Conservation (phyloP, 257 asterid genomes). For the Solanum ossicruentum region DNA sequence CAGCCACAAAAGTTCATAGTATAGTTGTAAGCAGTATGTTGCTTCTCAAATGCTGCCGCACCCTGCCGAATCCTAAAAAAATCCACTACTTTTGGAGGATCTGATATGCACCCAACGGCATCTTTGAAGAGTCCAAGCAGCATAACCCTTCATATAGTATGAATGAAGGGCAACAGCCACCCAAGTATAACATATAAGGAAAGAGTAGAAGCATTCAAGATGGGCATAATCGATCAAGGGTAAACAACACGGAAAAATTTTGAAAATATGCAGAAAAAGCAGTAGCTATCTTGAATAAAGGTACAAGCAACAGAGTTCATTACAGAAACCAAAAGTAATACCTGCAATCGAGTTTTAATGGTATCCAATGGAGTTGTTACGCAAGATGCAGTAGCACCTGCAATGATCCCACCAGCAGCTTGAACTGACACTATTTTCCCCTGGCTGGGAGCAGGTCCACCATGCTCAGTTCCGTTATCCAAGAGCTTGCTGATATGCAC, state of each 20-base stretch:
- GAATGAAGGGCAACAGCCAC: not conserved
- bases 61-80: not conserved
- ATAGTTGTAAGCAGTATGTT: not conserved
- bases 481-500: constrained; percentile 27
- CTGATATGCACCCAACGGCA: not conserved
- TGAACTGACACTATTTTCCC: constrained; percentile 63
- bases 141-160: not conserved
- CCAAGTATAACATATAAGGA: not conserved
- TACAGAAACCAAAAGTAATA: not conserved
- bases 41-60: not conserved
- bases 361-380: constrained; percentile 92
- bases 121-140: not conserved
- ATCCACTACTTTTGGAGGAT: not conserved
- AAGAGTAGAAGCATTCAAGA: not conserved
- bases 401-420: constrained; percentile 90
- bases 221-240: not conserved
- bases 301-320: not conserved
- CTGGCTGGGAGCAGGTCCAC: constrained; percentile 38
- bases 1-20: not conserved
- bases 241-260: not conserved
- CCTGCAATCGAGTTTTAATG: constrained; percentile 93
- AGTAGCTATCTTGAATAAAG: not conserved
- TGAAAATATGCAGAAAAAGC: not conserved
- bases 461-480: constrained; percentile 36
- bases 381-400: constrained; percentile 88